Conservation (phyloP, 164 flowering plant genomes). For the Aristolochia contorta region DNA sequence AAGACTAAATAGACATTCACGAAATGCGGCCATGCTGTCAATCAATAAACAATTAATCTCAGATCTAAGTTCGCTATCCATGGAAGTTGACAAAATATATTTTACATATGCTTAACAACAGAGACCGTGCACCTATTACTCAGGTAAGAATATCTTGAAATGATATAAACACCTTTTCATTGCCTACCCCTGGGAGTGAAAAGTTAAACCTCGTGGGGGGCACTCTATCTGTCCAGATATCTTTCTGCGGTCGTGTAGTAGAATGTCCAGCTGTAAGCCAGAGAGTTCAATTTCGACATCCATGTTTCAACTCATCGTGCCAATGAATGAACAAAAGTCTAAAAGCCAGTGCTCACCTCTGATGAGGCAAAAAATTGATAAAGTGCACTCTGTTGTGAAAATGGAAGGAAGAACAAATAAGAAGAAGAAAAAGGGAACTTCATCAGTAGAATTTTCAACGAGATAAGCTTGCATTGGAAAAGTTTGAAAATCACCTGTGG, state of each 20-base stretch:
- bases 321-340: background rate
- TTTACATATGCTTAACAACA: no score
- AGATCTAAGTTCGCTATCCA: no score
- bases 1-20: no score
- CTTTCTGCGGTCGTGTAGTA: constrained; percentile 46
- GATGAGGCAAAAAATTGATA: constrained; percentile 72
- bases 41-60: no score
- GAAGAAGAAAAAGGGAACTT: background rate
- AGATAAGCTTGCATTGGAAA: constrained; percentile 1
- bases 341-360: constrained; percentile 37
- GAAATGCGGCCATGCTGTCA: no score
- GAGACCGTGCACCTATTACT: no score
- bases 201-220: constrained; percentile 10
- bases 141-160: background rate
- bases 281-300: background rate
- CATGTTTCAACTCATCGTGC: background rate
- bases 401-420: constrained; percentile 7
- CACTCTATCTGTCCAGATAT: constrained; percentile 50
- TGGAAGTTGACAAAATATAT: no score
- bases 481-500: constrained; percentile 44
- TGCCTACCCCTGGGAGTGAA: constrained; percentile 12
- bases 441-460: background rate
- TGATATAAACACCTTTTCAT: constrained; percentile 18
- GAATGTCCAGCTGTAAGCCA: constrained; percentile 48
- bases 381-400: constrained; percentile 56